Percentiles rank a stretch among this genome's conserved stretches.
These are phyloP conservation scores for Clavulina sp. DNA, from an alignment of 768 basidiomycete species.

Conservation along the genomic window DNA sequence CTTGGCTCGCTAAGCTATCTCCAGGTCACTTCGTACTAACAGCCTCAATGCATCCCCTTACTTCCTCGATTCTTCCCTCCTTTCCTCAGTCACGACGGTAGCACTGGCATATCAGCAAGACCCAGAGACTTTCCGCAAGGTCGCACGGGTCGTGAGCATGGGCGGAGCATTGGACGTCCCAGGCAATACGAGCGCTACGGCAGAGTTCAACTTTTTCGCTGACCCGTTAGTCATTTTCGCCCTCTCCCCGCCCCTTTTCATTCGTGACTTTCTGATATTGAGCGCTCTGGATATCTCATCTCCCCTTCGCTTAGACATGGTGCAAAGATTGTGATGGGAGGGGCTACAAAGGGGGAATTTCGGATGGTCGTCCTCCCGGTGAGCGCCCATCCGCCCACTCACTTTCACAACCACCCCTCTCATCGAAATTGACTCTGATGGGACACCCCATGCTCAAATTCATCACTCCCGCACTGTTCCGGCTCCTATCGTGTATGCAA, in stretches of 20 bases:
- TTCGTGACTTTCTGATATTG: background rate
- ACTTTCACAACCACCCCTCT: slow-evolving; percentile 10
- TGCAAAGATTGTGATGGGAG: slow-evolving; percentile 17
- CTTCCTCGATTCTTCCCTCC: background rate
- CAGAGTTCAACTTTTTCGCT: slow-evolving; percentile 27
- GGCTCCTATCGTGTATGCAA: no score
- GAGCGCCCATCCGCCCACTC: no score
- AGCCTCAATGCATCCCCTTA: background rate
- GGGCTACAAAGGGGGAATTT: slow-evolving; percentile 10
- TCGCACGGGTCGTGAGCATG: slow-evolving; percentile 23
- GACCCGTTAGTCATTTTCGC: slow-evolving; percentile 14
- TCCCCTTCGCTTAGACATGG: slow-evolving; percentile 21
- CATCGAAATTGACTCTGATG: slow-evolving; percentile 22
- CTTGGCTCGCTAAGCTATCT: background rate
- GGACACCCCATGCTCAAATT: no score
- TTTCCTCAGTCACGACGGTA: slow-evolving; percentile 22
- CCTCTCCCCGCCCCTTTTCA: no score
- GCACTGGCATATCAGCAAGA: slow-evolving; percentile 19
- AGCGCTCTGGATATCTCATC: background rate
- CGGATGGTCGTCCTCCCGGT: background rate
- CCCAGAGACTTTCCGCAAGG: slow-evolving; percentile 16
- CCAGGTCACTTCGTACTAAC: background rate
- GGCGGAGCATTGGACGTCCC: slow-evolving; percentile 27
- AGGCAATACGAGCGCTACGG: slow-evolving; percentile 25
- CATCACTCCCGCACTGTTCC: no score